A percentile compares a stretch with the other conserved stretches of the same genome.
Conservation (phyloP, 2,329 filamentous ascomycete species). For the Fusarium sp. region DNA sequence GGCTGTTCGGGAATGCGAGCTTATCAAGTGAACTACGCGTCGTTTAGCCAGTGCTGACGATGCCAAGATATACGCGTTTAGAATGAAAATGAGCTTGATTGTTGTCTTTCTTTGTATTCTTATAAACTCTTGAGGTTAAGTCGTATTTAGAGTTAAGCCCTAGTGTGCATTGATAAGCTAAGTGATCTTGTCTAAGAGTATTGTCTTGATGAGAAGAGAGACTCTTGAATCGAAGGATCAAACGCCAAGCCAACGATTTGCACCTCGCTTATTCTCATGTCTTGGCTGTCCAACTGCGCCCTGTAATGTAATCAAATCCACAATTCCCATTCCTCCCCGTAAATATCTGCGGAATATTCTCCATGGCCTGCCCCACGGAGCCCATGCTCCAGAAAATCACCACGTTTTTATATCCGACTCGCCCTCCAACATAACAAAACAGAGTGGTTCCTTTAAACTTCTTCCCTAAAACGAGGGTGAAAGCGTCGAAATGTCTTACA, state of each 20-base stretch:
- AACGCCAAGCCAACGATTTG: constrained; percentile 16
- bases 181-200: accelerated
- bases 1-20: background rate
- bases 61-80: background rate
- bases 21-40: background rate
- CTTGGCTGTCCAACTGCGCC: constrained; percentile 21
- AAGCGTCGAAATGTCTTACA: constrained; percentile 2
- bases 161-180: accelerated
- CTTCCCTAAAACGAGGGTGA: background rate
- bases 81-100: background rate
- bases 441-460: background rate
- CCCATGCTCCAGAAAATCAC: background rate
- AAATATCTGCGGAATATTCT: background rate
- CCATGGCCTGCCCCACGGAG: background rate
- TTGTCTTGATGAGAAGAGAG: background rate
- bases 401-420: background rate
- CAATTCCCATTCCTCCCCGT: constrained; percentile 2
- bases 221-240: background rate
- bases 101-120: background rate
- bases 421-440: background rate
- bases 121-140: accelerated
- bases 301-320: background rate
- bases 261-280: constrained; percentile 9
- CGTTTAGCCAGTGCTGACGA: background rate
- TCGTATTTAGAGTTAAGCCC: no score